Base-by-base conservation (phyloP, 2,329 filamentous ascomycete genomes). In the Trichoderma polysporum region DNA sequence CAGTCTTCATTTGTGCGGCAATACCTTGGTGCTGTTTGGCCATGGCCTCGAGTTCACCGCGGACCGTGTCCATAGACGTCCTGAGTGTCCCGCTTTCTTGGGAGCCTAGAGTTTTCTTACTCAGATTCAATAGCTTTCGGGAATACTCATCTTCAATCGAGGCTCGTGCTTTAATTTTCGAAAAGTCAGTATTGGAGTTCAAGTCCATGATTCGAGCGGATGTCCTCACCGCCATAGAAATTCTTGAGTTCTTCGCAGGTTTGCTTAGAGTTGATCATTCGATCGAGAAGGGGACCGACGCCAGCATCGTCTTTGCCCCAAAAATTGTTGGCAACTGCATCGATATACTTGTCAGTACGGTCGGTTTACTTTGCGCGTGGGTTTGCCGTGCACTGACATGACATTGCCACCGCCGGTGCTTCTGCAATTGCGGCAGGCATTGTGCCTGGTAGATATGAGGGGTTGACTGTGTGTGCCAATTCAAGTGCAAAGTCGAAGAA, bases 281-380 rank as follows among this genome's bases (percentile, higher is more conserved):
- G 94, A 78, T 94, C 92, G 33, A 99, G 86, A 75, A 99, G 87
- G 67, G 95, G 96, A 53, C 86, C 85, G 75, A 99, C 94, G 77
- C 95, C 96, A 60, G 94, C 95, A 84, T 99, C 95, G 78, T 98
- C 94, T 84, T 97, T 98, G 70, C 95, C 95, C 95, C 95, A 99
- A 80, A 99, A 99, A 79, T 99, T 99, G 83, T 99, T 99, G 75
- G 95, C 94, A 82, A 99, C 94, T 94, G 59, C 2, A 47, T 39
- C 37, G 49, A 29, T 35, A 56, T 22, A 35, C 31, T 59, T 59
- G 68, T 74, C 62, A 76, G 74, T 31, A 13, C 58, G 25, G 35
- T 12, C 4, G 35, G 39, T 33, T 45, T 12, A 15, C 7, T 47
- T n/a, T 27, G 15, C 13, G 61, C 37, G 61, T 35, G 27, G 37